phyloP scores from a whole-genome alignment of 1,139 yeast genomes.

The Suhomyces ambrosiae region DNA sequence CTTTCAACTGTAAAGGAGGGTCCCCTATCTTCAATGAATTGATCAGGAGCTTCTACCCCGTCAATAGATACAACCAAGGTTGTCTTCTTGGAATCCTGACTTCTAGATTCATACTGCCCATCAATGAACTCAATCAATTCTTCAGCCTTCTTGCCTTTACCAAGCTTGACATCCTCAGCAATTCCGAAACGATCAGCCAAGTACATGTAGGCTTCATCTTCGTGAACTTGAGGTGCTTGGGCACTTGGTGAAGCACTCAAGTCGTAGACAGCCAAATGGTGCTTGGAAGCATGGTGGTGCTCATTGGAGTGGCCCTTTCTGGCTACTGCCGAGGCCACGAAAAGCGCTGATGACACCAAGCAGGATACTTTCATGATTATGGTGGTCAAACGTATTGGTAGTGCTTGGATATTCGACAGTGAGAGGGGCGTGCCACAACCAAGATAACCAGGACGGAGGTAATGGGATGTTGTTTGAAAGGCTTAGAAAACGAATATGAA shows the following conservation, averaged over 20 bases:
- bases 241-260: constrained; percentile 16
- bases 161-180: constrained; percentile 35
- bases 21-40: constrained; percentile 21
- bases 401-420: constrained; percentile 5
- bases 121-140: constrained; percentile 31
- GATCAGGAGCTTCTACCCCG: constrained; percentile 39
- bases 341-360: constrained; percentile 12
- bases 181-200: constrained; percentile 48
- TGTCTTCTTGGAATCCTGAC: constrained; percentile 22
- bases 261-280: constrained; percentile 22
- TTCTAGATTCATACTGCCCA: constrained; percentile 18
- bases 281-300: constrained; percentile 1
- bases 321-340: constrained; percentile 8
- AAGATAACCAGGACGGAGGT: too few relatives aligned
- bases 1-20: constrained; percentile 26
- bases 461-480: too few relatives aligned
- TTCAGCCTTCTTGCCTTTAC: constrained; percentile 25
- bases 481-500: too few relatives aligned
- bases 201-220: constrained; percentile 28
- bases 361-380: constrained; percentile 10
- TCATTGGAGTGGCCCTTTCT: constrained; percentile 2
- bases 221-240: constrained; percentile 15
- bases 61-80: constrained; percentile 40
- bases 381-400: not conserved
- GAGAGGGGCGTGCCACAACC: constrained; percentile 15